Conservation (phyloP, 345 rosid genomes). For the Bruguiera sexangula region DNA sequence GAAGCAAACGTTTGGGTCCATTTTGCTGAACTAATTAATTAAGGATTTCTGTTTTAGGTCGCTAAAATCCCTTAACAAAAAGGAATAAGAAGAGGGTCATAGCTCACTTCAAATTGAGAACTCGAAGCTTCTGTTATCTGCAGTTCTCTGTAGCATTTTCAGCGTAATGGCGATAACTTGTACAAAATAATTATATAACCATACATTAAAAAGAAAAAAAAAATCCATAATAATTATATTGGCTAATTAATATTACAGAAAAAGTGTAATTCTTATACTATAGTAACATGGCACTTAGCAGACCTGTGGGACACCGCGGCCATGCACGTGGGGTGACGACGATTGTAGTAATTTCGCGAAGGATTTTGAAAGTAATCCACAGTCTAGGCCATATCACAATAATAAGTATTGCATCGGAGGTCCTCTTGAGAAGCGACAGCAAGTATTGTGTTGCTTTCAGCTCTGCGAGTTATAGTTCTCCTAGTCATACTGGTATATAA, state of each 20-base stretch:
- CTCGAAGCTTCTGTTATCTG: too few relatives aligned
- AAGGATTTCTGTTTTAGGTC: too few relatives aligned
- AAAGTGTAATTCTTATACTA: background rate
- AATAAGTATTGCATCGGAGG: background rate
- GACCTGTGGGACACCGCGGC: conserved; percentile 16
- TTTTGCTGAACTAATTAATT: too few relatives aligned
- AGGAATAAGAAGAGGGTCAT: too few relatives aligned
- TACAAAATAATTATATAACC: too few relatives aligned
- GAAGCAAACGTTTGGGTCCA: too few relatives aligned
- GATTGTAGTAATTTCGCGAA: conserved; percentile 12
- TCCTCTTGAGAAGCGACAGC: background rate
- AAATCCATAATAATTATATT: too few relatives aligned
- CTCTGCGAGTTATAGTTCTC: background rate
- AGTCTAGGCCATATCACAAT: background rate
- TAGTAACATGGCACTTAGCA: background rate
- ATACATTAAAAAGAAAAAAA: background rate
- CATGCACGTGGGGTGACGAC: conserved; percentile 23
- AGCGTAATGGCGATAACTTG: too few relatives aligned
- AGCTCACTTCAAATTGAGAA: too few relatives aligned
- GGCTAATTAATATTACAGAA: too few relatives aligned
- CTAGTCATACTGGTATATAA: too few relatives aligned
- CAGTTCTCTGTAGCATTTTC: background rate
- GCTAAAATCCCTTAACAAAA: too few relatives aligned
- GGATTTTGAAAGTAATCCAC: conserved; percentile 15
- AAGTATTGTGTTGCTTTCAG: conserved; percentile 3